A percentile compares a stretch with the other conserved stretches of the same genome.
phyloP scores from a whole-genome alignment of 345 rosid genomes.

The Diplotaxis tenuifolia region DNA sequence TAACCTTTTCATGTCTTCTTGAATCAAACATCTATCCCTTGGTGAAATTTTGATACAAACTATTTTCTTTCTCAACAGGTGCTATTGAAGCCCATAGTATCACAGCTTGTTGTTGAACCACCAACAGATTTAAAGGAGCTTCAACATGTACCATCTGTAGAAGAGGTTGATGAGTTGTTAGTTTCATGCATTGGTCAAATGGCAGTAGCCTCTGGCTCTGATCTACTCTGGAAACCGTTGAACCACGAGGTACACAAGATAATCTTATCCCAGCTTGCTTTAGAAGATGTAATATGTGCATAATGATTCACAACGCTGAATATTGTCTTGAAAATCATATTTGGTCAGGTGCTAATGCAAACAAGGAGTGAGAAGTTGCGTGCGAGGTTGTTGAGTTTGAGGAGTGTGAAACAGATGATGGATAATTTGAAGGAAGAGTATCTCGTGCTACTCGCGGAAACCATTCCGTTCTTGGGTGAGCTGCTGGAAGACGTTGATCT shows the following conservation, averaged over 20 bases:
- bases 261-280: not conserved
- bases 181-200: constrained; percentile 86
- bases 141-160: constrained; percentile 54
- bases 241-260: constrained; percentile 73
- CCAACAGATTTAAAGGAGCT: constrained; percentile 57
- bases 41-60: not conserved
- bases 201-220: constrained; percentile 87
- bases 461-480: constrained; percentile 89
- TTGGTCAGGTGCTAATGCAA: constrained; percentile 77
- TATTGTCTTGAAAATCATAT: not conserved
- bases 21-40: not conserved
- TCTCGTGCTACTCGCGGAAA: constrained; percentile 69
- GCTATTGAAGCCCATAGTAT: constrained; percentile 74
- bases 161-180: constrained; percentile 71
- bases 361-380: constrained; percentile 85
- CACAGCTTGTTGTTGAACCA: constrained; percentile 69
- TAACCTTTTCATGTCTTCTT: not conserved
- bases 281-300: not conserved
- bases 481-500: constrained; percentile 79
- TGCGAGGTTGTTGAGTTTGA: constrained; percentile 69
- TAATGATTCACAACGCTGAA: not conserved
- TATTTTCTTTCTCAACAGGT: constrained; percentile 44
- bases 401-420: constrained; percentile 64
- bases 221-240: constrained; percentile 87
- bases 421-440: constrained; percentile 88